Evolutionary conservation across 805 yeast species (phyloP), one percentile per base, ranked within the genome.

Genomic region (Kuraishia molischiana): DNA sequence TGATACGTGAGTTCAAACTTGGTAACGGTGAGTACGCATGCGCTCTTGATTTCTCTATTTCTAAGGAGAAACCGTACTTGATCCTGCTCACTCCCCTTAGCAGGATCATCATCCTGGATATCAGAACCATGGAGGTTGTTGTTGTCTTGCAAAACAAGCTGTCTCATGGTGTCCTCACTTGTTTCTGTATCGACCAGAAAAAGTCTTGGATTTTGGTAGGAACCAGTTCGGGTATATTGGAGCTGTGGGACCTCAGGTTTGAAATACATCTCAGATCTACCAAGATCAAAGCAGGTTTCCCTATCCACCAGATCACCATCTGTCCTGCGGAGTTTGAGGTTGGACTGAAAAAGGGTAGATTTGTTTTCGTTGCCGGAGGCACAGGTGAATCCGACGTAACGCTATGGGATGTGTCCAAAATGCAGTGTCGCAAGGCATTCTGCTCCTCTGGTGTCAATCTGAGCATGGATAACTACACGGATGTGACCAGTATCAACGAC

Each of bases 171-270:
- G 58, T 73, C 2, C 71, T 80, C 0, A 69, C 77, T 0, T 59
- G 79, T 14, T 73, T 86, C 48, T 66, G 74, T 1, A 56, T 82
- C 18, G 82, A 79, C 38, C 54, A 59, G 0, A 59, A 65, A 13
- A 55, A 52, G 28, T 60, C 70, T 4, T 85, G 95, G 85, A 52
- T 85, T 1, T 53, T 85, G 6, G 52, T 81, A 2, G 97, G 96
- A 0, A 85, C 96, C 0, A 61, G 72, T 0, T 71, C 69, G 29
- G 97, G 97, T 1, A 61, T 79, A 1, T 52, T 92, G 22, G 78
- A 77, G 44, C 57, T 90, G 13, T 87, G 95, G 95, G 96, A 87
- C 54, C 45, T 84, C 26, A 62, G 94, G 38, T 85, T 86, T 53
- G 66, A 66, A 26, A 41, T 81, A 0, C 60, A 71, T 31, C 60